A percentile compares a stretch with the other conserved stretches of the same genome.
These are phyloP conservation scores for Calonectria honghensis DNA, from an alignment of 2,329 filamentous ascomycete species.

Conservation along the genomic window DNA sequence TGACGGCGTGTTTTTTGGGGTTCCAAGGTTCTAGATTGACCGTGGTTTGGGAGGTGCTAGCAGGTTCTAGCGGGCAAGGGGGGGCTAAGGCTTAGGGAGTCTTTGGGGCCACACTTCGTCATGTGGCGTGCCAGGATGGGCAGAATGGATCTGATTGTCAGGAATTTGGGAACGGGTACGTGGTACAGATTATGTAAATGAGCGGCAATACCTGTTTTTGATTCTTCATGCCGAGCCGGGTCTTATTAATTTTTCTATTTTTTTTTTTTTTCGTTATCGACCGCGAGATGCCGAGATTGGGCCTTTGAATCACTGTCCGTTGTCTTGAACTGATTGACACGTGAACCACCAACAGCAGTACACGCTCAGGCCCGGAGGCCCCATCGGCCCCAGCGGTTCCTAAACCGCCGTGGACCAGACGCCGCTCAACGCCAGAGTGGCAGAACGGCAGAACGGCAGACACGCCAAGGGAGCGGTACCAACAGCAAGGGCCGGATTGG, in stretches of 20 bases:
- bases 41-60: slow-evolving; percentile 18
- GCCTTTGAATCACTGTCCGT: background rate
- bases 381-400: slow-evolving; percentile 8
- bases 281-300: background rate
- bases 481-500: background rate
- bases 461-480: slow-evolving; percentile 5
- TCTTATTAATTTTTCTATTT: background rate
- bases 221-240: background rate
- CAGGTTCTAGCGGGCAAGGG: slow-evolving; percentile 24
- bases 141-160: slow-evolving; percentile 22
- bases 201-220: slow-evolving; percentile 5
- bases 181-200: slow-evolving; percentile 25
- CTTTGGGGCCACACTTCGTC: slow-evolving; percentile 6
- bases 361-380: background rate
- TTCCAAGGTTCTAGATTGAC: slow-evolving; percentile 1
- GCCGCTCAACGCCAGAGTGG: slow-evolving; percentile 12
- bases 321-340: background rate
- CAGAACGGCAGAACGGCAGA: background rate
- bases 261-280: background rate
- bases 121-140: slow-evolving; percentile 11
- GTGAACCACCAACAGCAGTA: slow-evolving; percentile 6
- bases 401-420: slow-evolving; percentile 1
- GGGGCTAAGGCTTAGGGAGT: slow-evolving; percentile 13
- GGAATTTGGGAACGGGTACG: slow-evolving; percentile 25
- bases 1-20: slow-evolving; percentile 6